Evolutionary conservation across 805 yeast genomes (phyloP), one percentile per base, ranked within the genome.

Genomic region (Naumovozyma castellii): DNA sequence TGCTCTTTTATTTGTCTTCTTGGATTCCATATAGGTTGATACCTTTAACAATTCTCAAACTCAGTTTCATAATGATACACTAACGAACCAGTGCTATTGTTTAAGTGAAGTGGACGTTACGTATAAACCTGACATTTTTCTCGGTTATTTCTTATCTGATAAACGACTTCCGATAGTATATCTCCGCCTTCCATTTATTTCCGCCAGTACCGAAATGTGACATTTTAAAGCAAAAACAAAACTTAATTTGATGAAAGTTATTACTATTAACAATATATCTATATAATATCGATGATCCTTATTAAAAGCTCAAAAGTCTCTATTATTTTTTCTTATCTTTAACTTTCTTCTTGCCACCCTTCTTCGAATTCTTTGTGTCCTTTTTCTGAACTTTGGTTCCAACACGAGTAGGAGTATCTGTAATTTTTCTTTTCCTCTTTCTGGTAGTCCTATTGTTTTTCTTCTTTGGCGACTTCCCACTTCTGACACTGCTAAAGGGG

Each of bases 1-100:
- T 6, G 80, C 84, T 40, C 65, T 62, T 22, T 34, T 27, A 6
- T 36, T 8, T 13, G 32, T 25, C 20, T 28, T 39, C 34, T n/a
- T n/a, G n/a, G n/a, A n/a, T n/a, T n/a, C n/a, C n/a, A n/a, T n/a
- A n/a, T n/a, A n/a, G n/a, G n/a, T n/a, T n/a, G n/a, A n/a, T n/a
- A n/a, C n/a, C n/a, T n/a, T n/a, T n/a, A n/a, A n/a, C n/a, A n/a
- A n/a, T n/a, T n/a, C n/a, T n/a, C n/a, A n/a, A n/a, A n/a, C n/a
- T n/a, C n/a, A n/a, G n/a, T n/a, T n/a, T n/a, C n/a, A n/a, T n/a
- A n/a, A n/a, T n/a, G n/a, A n/a, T n/a, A n/a, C n/a, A n/a, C n/a
- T n/a, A n/a, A n/a, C n/a, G n/a, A n/a, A n/a, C n/a, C n/a, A n/a
- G n/a, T n/a, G n/a, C n/a, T n/a, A n/a, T n/a, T n/a, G n/a, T n/a